Base-by-base conservation (phyloP, 2,329 filamentous ascomycete genomes). In the Akanthomyces dipterigenus region DNA sequence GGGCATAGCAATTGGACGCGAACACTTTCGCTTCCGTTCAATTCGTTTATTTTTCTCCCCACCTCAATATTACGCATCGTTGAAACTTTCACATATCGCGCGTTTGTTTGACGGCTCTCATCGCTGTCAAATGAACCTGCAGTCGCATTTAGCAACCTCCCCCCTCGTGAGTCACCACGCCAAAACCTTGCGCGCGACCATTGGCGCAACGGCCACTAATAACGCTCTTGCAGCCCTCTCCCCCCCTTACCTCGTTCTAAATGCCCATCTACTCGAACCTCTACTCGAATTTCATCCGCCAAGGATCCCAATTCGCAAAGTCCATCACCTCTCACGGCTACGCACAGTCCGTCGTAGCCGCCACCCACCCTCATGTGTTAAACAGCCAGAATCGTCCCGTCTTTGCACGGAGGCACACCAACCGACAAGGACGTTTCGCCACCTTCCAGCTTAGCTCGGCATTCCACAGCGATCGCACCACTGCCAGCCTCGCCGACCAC, bases 81-180 rank as follows among this genome's bases (percentile, higher is more conserved):
- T 65, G 64, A 65, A 67, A 66, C 46, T 16, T 46, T 54, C 62
- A 66, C 69, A 69, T 67, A 70, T 76, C 76, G 91, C 91, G 91
- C 91, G 91, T 88, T 96, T 91, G 82, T 88, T 96, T 95, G 91
- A 82, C 90, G 90, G 87, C 88, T 78, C 73, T 43, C 64, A 68
- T 67, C 75, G 88, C 91, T 93, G 91, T 96, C 91, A 93, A 91
- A 96, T 96, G 93, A 96, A 95, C 91, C 91, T 97, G 93, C 91
- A 93, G 80, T 80, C 78, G 78, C 61, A 42, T 57, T 26, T 49
- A 56, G 46, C 55, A 22, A 55, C 34, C 50, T 42, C 55, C 55
- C 60, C 55, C 55, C 60, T 50, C 34, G 53, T 56, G 50, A 54
- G 43, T 63, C 34, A 61, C 46, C 22, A 38, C 14, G 3, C 45